A percentile compares a stretch with the other conserved stretches of the same genome.
phyloP scores from a whole-genome alignment of 2,329 filamentous ascomycete genomes.

The Fusarium sacchari region DNA sequence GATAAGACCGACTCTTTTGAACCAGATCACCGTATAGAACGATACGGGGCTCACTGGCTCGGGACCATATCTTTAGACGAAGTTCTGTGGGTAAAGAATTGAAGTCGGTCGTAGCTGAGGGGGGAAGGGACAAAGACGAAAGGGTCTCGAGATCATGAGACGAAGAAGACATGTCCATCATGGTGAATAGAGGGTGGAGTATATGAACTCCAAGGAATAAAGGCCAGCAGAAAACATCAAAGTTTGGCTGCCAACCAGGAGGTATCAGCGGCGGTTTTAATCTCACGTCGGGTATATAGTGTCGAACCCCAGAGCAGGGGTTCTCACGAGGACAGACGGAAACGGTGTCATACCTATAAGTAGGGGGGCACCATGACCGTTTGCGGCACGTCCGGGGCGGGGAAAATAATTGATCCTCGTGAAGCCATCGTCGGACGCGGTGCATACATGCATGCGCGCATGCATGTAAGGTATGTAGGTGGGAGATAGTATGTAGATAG shows the following conservation, averaged over 20 bases:
- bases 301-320: conserved; percentile 36
- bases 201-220: conserved; percentile 8
- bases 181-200: not conserved
- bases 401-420: conserved; percentile 43
- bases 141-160: conserved; percentile 9
- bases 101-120: conserved; percentile 39
- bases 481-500: not conserved
- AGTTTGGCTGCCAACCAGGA: conserved; percentile 26
- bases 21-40: conserved; percentile 50
- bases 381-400: conserved; percentile 42
- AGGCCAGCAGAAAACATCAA: conserved; percentile 25
- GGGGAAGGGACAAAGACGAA: conserved; percentile 5
- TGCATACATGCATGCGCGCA: conserved; percentile 7
- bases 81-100: conserved; percentile 49
- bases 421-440: conserved; percentile 43
- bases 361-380: conserved; percentile 40
- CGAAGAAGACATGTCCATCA: conserved; percentile 20
- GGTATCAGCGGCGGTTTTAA: conserved; percentile 40
- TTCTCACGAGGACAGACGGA: conserved; percentile 43
- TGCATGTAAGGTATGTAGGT: not conserved
- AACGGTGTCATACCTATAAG: conserved; percentile 44
- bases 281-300: conserved; percentile 38
- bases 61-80: conserved; percentile 52
- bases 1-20: conserved; percentile 45
- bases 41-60: conserved; percentile 50